Evolutionary conservation across 495 filamentous ascomycete genomes (phyloP).

Genomic region (Penicillium arizonense): DNA sequence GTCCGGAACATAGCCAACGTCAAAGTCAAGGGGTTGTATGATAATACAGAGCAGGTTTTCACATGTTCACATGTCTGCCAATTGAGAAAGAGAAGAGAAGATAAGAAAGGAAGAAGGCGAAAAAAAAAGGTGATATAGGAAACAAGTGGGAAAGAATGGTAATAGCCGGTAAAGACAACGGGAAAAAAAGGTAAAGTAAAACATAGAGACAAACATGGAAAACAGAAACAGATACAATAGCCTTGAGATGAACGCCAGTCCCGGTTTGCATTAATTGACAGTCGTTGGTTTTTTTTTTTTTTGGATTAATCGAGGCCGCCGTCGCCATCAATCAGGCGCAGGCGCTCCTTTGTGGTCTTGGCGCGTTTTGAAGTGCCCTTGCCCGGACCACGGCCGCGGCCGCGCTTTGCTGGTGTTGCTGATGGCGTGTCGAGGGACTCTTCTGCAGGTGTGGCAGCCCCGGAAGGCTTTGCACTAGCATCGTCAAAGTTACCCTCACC

Average conservation of each 20-base stretch:
- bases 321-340: constrained; percentile 83
- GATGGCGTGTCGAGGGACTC: constrained; percentile 46
- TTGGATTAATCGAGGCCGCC: constrained; percentile 38
- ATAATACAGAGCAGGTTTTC: constrained; percentile 28
- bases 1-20: constrained; percentile 6
- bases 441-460: constrained; percentile 76
- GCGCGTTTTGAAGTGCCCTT: constrained; percentile 74
- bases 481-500: constrained; percentile 95
- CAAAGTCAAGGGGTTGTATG: constrained; percentile 19
- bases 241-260: constrained; percentile 29
- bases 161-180: not conserved
- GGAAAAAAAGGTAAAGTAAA: constrained; percentile 11
- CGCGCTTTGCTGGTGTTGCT: constrained; percentile 53
- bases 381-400: constrained; percentile 42
- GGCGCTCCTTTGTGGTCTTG: constrained; percentile 84
- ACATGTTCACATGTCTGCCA: constrained; percentile 8
- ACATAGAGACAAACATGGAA: constrained; percentile 7
- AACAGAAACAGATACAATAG: constrained; percentile 9
- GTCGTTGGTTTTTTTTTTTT: not conserved
- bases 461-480: constrained; percentile 72
- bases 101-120: constrained; percentile 5
- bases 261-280: constrained; percentile 27
- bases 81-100: constrained; percentile 13
- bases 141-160: constrained; percentile 2
- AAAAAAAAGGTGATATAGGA: constrained; percentile 11